These are phyloP conservation scores for Paracamarosporium sp. DNA, from an alignment of 2,329 filamentous ascomycete genomes.

Conservation along the genomic window DNA sequence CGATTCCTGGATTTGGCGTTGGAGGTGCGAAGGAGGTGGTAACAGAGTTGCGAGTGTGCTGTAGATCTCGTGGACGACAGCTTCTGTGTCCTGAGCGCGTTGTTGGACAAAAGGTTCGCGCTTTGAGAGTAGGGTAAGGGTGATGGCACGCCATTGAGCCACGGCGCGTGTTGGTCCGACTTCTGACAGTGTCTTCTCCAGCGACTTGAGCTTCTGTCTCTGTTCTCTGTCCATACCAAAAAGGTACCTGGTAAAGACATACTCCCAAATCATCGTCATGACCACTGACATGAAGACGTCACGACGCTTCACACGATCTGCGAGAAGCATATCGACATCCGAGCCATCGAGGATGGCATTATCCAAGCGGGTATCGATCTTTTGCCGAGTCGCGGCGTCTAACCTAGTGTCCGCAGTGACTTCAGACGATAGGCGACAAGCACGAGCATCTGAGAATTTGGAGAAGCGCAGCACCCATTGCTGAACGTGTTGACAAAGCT, in stretches of 20 bases:
- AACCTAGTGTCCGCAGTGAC: constrained; percentile 68
- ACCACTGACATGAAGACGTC: constrained; percentile 99
- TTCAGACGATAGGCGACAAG: constrained; percentile 82
- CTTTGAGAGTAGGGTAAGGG: constrained; percentile 84
- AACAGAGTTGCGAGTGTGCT: constrained; percentile 83
- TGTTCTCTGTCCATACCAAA: constrained; percentile 99
- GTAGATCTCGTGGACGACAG: constrained; percentile 91
- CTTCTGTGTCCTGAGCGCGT: constrained; percentile 88
- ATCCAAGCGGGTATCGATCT: constrained; percentile 91
- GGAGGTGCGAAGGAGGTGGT: constrained; percentile 81
- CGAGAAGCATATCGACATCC: constrained; percentile 86
- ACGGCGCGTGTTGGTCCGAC: constrained; percentile 89
- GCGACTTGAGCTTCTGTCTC: constrained; percentile 92
- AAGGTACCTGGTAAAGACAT: constrained; percentile 95
- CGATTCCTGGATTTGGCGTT: constrained; percentile 81
- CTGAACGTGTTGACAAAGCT: constrained; percentile 93
- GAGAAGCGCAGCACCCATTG: constrained; percentile 98
- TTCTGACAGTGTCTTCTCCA: constrained; percentile 90
- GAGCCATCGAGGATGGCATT: constrained; percentile 93
- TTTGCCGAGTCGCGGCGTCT: constrained; percentile 62
- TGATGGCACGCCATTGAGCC: constrained; percentile 95
- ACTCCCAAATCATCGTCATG: constrained; percentile 99
- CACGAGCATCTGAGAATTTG: constrained; percentile 92
- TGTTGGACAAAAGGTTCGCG: constrained; percentile 81
- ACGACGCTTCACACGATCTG: constrained; percentile 84